Evolutionary conservation across 2,329 filamentous ascomycete species (phyloP).

Genomic region (Alternaria angustiovoidea): DNA sequence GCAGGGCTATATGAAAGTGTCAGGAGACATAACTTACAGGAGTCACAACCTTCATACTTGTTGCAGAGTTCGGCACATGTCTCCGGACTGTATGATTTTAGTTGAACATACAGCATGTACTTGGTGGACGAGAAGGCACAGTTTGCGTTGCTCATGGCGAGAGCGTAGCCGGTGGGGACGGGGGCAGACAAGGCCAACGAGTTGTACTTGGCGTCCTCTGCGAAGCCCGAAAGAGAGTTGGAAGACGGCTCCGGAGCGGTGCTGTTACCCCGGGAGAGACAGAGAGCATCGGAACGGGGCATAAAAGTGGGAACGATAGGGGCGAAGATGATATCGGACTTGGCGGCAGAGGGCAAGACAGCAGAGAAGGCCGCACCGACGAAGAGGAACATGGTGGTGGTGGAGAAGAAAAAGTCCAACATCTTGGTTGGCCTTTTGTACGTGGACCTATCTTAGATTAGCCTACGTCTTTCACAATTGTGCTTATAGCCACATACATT

Average conservation of each 20-base stretch:
- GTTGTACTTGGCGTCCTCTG: slow-evolving; percentile 1
- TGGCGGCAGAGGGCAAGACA: neutral
- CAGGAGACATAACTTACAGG: slow-evolving; percentile 7
- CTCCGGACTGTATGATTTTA: slow-evolving; percentile 13
- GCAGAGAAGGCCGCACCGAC: neutral
- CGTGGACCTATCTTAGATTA: too few species aligned
- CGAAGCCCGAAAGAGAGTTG: slow-evolving; percentile 6
- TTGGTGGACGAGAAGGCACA: slow-evolving; percentile 12
- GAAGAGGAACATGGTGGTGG: neutral
- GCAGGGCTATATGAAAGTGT: neutral
- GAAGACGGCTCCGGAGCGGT: slow-evolving; percentile 5
- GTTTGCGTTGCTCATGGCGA: slow-evolving; percentile 2
- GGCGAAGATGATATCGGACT: neutral
- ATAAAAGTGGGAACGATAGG: neutral
- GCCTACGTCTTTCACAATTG: too few species aligned
- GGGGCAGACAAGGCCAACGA: neutral
- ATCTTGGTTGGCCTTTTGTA: neutral
- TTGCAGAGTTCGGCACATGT: slow-evolving; percentile 17
- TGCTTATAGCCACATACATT: too few species aligned
- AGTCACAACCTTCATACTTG: slow-evolving; percentile 5
- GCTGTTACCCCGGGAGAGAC: neutral
- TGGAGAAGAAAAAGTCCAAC: neutral
- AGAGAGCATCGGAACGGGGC: neutral
- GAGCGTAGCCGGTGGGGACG: slow-evolving; percentile 11
- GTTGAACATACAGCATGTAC: slow-evolving; percentile 10